Percentiles rank a stretch among this genome's conserved stretches.
These are phyloP conservation scores for Gilbertella persicaria DNA, from an alignment of 371 early-diverging fungal species.

Conservation along the genomic window DNA sequence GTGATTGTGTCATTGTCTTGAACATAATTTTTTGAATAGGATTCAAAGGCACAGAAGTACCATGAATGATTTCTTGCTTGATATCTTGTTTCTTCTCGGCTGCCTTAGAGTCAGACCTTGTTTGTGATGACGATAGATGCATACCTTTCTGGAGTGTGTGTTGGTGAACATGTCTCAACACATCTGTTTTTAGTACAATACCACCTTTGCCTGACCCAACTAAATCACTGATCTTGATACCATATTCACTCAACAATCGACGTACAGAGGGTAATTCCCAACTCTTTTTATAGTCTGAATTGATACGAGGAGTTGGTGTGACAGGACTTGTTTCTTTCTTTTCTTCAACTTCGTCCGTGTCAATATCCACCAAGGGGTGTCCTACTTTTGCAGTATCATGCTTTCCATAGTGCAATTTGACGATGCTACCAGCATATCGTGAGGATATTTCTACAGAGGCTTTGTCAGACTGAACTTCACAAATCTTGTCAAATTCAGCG, in stretches of 20 bases:
- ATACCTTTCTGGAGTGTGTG: conserved; percentile 13
- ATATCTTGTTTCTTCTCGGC: conserved; percentile 1
- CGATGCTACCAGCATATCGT: conserved; percentile 85
- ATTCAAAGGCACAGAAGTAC: conserved; percentile 57
- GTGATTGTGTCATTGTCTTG: conserved; percentile 88
- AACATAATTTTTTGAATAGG: conserved; percentile 93
- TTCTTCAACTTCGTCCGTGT: conserved; percentile 58
- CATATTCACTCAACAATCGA: conserved; percentile 74
- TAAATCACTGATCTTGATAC: conserved; percentile 66
- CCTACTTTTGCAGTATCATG: conserved; percentile 95
- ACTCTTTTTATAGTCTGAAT: not conserved
- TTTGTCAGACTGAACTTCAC: conserved; percentile 98
- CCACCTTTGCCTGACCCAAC: conserved; percentile 25
- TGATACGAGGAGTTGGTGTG: not conserved
- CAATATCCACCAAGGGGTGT: conserved; percentile 91
- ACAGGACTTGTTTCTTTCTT: not conserved
- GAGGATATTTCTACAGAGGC: conserved; percentile 98
- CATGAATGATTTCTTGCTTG: no score
- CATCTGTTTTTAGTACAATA: conserved; percentile 18
- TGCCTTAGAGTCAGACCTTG: not conserved
- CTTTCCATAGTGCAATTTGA: conserved; percentile 75
- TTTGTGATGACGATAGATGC: not conserved
- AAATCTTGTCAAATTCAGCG: conserved; percentile 91
- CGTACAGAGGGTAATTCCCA: conserved; percentile 91
- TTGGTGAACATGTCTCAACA: conserved; percentile 9